phyloP scores from a whole-genome alignment of 805 yeast genomes.

The Millerago galiae region DNA sequence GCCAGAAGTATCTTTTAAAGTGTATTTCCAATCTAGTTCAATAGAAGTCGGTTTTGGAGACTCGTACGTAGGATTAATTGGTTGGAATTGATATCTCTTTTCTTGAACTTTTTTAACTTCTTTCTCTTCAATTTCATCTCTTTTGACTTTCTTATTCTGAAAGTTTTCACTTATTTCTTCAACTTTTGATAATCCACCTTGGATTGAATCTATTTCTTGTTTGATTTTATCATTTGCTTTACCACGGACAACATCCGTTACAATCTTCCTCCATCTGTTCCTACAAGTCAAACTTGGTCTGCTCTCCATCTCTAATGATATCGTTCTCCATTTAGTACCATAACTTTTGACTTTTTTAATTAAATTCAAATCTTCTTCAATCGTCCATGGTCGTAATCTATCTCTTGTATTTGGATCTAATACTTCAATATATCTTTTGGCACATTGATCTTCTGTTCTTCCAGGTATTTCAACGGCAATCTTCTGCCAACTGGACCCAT shows the following conservation, averaged over 20 bases:
- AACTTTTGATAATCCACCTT: slow-evolving; percentile 27
- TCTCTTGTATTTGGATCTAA: slow-evolving; percentile 75
- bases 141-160: slow-evolving; percentile 11
- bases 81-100: not conserved
- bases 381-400: slow-evolving; percentile 71
- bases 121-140: not conserved
- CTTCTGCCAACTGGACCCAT: slow-evolving; percentile 83
- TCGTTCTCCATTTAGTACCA: slow-evolving; percentile 88
- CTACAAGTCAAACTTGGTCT: slow-evolving; percentile 88
- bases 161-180: slow-evolving; percentile 21
- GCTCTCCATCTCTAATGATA: slow-evolving; percentile 62
- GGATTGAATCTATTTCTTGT: slow-evolving; percentile 51
- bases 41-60: slow-evolving; percentile 24
- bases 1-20: slow-evolving; percentile 40
- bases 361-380: slow-evolving; percentile 66
- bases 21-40: slow-evolving; percentile 57
- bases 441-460: slow-evolving; percentile 92
- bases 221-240: slow-evolving; percentile 50
- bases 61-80: not conserved
- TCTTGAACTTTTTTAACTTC: not conserved
- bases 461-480: slow-evolving; percentile 73
- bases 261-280: slow-evolving; percentile 86
- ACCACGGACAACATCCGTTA: slow-evolving; percentile 66
- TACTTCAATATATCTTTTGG: slow-evolving; percentile 84
- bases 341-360: slow-evolving; percentile 59